Percentiles rank a stretch among this genome's conserved stretches.
Evolutionary conservation across 1,139 yeast species (phyloP).

Genomic region (Yamadazyma pseudoaaseri): DNA sequence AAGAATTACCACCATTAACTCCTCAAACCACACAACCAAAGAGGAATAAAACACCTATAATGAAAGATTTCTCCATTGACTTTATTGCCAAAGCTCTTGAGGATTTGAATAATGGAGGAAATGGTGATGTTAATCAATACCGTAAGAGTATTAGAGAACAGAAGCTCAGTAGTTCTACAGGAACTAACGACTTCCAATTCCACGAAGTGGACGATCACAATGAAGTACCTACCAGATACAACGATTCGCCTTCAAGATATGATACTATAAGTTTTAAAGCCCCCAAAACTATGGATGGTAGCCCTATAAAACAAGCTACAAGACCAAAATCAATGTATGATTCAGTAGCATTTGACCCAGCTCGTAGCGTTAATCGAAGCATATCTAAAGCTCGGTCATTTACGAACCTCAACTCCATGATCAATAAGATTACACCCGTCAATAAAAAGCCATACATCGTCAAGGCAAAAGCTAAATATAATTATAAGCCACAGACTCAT

Average conservation of each 20-base stretch:
- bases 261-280: slow-evolving; percentile 33
- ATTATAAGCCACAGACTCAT: slow-evolving; percentile 73
- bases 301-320: slow-evolving; percentile 9
- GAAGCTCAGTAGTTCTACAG: slow-evolving; percentile 1
- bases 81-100: slow-evolving; percentile 61
- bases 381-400: slow-evolving; percentile 35
- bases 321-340: slow-evolving; percentile 47
- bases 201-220: slow-evolving; percentile 34
- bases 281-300: slow-evolving; percentile 12
- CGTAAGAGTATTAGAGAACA: slow-evolving; percentile 35
- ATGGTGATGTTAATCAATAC: slow-evolving; percentile 51
- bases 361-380: slow-evolving; percentile 17
- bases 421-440: slow-evolving; percentile 30
- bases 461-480: slow-evolving; percentile 68
- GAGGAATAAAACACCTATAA: slow-evolving; percentile 29
- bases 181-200: slow-evolving; percentile 3
- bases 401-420: slow-evolving; percentile 30
- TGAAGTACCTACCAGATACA: slow-evolving; percentile 36
- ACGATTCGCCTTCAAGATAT: slow-evolving; percentile 11
- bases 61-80: slow-evolving; percentile 47
- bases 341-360: slow-evolving; percentile 11
- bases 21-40: slow-evolving; percentile 5
- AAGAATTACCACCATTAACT: slow-evolving; percentile 27
- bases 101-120: slow-evolving; percentile 64
- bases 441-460: slow-evolving; percentile 53